Base-by-base conservation (phyloP, 1,284 basidiomycete genomes). In the Puccinia horiana region DNA sequence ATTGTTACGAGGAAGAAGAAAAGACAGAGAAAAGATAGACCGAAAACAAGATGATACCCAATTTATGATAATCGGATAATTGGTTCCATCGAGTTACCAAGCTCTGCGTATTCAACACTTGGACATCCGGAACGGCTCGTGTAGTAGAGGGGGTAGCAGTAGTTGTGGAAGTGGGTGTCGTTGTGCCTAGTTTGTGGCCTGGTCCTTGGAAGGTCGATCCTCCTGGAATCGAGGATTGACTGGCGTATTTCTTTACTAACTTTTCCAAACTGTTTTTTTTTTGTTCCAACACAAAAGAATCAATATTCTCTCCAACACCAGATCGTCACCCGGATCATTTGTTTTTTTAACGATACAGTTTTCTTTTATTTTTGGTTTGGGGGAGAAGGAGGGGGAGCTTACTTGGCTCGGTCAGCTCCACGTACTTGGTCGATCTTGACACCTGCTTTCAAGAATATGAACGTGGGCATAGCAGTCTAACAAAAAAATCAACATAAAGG, bases 391-490 rank as follows among this genome's bases (percentile, higher is more conserved):
- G n/a, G n/a, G n/a, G n/a, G n/a, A n/a, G 35, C 44, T 52, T 44
- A 79, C 77, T 44, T 58, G 2, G 79, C 11, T 81, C 49, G 58
- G 32, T 81, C 67, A 12, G 70, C 79, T 44, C 79, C 79, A 65
- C 47, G 47, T 11, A 81, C 56, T 49, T 73, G 37, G 42, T 81
- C 79, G 40, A 81, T 29, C 47, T 81, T 72, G 12, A 61, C 47
- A 6, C 70, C 70, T 14, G 52, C 42, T 42, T 63, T 81, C 6
- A 81, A 26, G 44, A 81, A 81, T 3, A 81, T 14, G 29, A 81
- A 81, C 6, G 79, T 73, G 14, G 79, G 79, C 79, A 81, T 81
- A 9, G 79, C 79, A 2, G 79, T 73, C 79, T 81, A 26, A 54
- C 6, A 12, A 29, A 49, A 49, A 6, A 56, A 4, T 6, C 26